Conservation (phyloP, 306 rosid genomes). For the Leucaena leucocephala region DNA sequence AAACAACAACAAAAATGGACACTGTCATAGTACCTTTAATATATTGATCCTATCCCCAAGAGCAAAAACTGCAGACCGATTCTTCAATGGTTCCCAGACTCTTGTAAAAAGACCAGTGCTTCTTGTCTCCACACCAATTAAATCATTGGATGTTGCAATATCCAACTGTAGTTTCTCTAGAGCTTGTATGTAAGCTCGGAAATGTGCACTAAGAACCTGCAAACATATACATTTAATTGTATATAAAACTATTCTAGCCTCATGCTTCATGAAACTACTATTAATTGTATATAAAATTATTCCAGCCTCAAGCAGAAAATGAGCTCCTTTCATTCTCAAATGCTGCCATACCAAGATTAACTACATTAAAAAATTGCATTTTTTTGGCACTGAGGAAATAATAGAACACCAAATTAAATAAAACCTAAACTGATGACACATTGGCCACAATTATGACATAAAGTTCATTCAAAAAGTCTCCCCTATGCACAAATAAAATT, state of each 20-base stretch:
- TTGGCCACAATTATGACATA: neutral
- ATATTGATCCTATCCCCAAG: constrained; percentile 91
- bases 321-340: constrained; percentile 22
- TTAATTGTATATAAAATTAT: neutral
- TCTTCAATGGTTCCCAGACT: constrained; percentile 92
- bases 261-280: neutral
- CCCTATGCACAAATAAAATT: constrained; percentile 15
- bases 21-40: constrained; percentile 58
- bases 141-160: constrained; percentile 92
- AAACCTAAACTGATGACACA: neutral
- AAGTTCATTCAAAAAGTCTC: constrained; percentile 25
- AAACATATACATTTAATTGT: constrained; percentile 36
- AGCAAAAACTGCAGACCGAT: constrained; percentile 90
- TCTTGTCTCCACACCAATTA: constrained; percentile 96
- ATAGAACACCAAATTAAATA: neutral
- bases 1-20: neutral
- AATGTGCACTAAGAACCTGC: constrained; percentile 98
- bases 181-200: constrained; percentile 94
- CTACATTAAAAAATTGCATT: neutral
- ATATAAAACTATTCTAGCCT: neutral
- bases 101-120: constrained; percentile 75
- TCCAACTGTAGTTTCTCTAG: constrained; percentile 92
- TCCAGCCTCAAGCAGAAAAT: neutral
- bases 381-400: constrained; percentile 1
- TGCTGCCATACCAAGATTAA: constrained; percentile 29